Evolutionary conservation across 768 basidiomycete genomes (phyloP).

Genomic region (Russula virescens): DNA sequence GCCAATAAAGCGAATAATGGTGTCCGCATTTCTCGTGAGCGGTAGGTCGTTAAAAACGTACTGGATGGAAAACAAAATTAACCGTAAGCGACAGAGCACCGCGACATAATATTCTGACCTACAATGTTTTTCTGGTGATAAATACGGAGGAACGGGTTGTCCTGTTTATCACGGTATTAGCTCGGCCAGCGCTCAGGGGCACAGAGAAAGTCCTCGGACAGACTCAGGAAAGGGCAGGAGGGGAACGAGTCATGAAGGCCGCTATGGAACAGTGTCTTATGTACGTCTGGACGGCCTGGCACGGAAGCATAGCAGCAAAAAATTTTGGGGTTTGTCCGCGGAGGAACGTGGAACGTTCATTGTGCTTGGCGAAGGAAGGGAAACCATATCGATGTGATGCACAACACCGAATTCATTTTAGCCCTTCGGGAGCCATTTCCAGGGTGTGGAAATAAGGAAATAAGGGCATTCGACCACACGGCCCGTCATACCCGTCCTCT

Average conservation of each 20-base stretch:
- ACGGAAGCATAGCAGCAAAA: not conserved
- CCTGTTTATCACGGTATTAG: not conserved
- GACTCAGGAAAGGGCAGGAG: not conserved
- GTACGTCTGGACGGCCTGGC: not conserved
- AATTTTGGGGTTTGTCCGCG: constrained; percentile 5
- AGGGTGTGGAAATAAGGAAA: no score
- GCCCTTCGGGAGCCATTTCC: not conserved
- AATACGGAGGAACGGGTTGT: not conserved
- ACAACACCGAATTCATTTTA: no score
- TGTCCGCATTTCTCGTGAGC: not conserved
- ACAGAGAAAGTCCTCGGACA: not conserved
- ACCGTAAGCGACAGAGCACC: not conserved
- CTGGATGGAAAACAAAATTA: not conserved
- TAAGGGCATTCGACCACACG: not conserved
- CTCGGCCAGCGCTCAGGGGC: not conserved
- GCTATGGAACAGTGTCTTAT: not conserved
- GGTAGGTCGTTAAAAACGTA: not conserved
- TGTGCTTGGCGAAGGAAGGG: not conserved
- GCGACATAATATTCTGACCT: not conserved
- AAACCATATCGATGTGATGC: not conserved
- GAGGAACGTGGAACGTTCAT: not conserved
- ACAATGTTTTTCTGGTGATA: not conserved
- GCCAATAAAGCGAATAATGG: constrained; percentile 3
- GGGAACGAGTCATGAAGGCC: not conserved
- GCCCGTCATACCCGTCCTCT: not conserved